Conservation (phyloP, 441 rosid species). For the Mallotus japonicus region DNA sequence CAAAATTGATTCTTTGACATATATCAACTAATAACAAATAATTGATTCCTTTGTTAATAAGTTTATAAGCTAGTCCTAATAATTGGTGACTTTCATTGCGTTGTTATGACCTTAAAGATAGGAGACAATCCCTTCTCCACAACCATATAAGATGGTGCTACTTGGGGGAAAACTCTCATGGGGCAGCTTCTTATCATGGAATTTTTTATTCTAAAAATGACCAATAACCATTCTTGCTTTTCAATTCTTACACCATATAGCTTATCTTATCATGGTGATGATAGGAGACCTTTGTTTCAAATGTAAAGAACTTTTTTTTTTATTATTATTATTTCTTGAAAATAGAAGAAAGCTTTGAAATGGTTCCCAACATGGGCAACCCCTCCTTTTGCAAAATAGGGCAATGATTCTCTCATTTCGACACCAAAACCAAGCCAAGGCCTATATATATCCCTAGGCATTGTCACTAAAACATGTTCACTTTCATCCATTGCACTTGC, state of each 20-base stretch:
- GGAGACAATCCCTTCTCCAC: too few relatives aligned
- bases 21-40: too few relatives aligned
- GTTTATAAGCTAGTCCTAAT: too few relatives aligned
- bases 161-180: background rate
- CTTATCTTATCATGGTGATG: constrained; percentile 45
- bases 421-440: background rate
- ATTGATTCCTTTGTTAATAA: too few relatives aligned
- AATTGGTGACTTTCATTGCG: too few relatives aligned
- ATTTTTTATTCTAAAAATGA: background rate
- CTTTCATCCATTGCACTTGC: constrained; percentile 25
- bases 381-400: constrained; percentile 4
- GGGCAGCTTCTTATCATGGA: background rate
- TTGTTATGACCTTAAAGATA: too few relatives aligned
- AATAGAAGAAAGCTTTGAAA: background rate
- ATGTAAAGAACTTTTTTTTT: background rate
- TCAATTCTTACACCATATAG: constrained; percentile 28
- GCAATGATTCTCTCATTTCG: constrained; percentile 13
- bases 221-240: constrained; percentile 50
- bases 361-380: background rate
- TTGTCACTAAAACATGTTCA: background rate
- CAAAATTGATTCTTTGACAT: too few relatives aligned
- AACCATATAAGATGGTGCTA: too few relatives aligned
- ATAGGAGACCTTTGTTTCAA: constrained; percentile 14
- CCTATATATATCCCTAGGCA: constrained; percentile 10
- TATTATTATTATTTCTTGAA: background rate